Conservation (phyloP, 352 stramenopile genomes). For the Plasmopara muralis region DNA sequence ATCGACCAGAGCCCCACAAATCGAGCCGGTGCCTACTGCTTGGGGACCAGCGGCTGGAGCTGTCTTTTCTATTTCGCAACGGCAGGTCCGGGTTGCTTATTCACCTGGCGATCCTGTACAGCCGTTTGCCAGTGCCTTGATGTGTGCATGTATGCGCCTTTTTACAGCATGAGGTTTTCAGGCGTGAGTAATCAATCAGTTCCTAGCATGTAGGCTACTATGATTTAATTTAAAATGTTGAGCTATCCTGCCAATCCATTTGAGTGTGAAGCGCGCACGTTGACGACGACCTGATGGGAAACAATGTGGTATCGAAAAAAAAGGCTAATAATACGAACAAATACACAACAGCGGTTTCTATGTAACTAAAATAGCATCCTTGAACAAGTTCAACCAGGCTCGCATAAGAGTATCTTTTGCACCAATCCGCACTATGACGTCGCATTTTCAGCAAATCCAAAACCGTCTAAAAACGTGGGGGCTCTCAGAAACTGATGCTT, state of each 20-base stretch:
- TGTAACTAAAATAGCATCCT: constrained; percentile 8
- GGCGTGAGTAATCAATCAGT: not conserved
- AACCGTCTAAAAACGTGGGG: constrained; percentile 2
- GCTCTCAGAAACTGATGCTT: constrained; percentile 12
- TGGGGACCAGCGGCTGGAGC: constrained; percentile 7
- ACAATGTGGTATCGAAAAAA: not conserved
- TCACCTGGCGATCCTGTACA: constrained; percentile 19
- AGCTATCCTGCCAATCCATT: too few species aligned
- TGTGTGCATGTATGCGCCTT: not conserved
- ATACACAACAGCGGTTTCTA: constrained; percentile 1
- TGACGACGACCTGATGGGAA: not conserved
- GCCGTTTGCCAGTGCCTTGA: constrained; percentile 6
- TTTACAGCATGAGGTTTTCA: not conserved
- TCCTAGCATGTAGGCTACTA: too few species aligned
- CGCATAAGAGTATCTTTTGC: constrained; percentile 3
- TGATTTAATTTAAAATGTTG: too few species aligned
- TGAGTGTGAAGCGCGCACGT: too few species aligned
- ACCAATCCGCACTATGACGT: constrained; percentile 10
- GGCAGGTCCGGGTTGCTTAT: constrained; percentile 22
- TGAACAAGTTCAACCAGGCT: constrained; percentile 16
- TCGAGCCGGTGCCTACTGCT: constrained; percentile 14
- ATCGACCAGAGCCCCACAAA: constrained; percentile 2
- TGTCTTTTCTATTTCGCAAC: constrained; percentile 22
- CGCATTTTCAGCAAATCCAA: constrained; percentile 10
- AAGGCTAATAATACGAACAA: not conserved